A percentile compares a stretch with the other conserved stretches of the same genome.
Conservation (phyloP, 805 yeast species). For the Debaryomyces tyrocola region DNA sequence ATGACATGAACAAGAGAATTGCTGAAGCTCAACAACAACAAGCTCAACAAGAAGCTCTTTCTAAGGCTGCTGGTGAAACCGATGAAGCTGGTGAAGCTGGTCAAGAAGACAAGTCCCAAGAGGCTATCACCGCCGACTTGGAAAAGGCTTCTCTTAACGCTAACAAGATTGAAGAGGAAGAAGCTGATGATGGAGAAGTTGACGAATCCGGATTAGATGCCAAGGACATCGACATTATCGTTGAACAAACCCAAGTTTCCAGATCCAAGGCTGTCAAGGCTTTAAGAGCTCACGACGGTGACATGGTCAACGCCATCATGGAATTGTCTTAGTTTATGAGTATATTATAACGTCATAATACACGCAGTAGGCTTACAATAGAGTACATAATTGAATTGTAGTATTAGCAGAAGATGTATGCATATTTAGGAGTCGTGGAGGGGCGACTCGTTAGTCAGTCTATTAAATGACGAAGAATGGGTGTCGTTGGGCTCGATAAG, state of each 20-base stretch:
- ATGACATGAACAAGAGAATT: conserved; percentile 86
- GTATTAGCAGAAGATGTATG: too few species aligned
- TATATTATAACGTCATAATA: neutral
- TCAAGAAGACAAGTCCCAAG: conserved; percentile 61
- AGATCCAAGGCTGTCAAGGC: conserved; percentile 91
- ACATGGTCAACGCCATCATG: conserved; percentile 96
- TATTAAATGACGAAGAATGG: too few species aligned
- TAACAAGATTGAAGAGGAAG: conserved; percentile 44
- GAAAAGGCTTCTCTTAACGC: conserved; percentile 61
- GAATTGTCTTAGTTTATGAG: conserved; percentile 46
- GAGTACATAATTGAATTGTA: too few species aligned
- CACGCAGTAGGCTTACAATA: too few species aligned
- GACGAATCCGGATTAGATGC: conserved; percentile 84
- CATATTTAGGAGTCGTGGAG: too few species aligned
- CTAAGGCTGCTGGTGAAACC: conserved; percentile 43
- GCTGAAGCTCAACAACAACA: conserved; percentile 82
- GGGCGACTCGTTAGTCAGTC: too few species aligned
- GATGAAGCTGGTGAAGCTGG: conserved; percentile 17
- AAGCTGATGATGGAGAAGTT: conserved; percentile 68
- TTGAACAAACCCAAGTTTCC: conserved; percentile 88
- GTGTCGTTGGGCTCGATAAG: too few species aligned
- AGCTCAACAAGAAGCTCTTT: conserved; percentile 49
- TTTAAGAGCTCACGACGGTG: conserved; percentile 83
- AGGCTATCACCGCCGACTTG: conserved; percentile 80
- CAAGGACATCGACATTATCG: conserved; percentile 80